Base-by-base conservation (phyloP, 208 protist genomes). In the Crithidia fasciculata region DNA sequence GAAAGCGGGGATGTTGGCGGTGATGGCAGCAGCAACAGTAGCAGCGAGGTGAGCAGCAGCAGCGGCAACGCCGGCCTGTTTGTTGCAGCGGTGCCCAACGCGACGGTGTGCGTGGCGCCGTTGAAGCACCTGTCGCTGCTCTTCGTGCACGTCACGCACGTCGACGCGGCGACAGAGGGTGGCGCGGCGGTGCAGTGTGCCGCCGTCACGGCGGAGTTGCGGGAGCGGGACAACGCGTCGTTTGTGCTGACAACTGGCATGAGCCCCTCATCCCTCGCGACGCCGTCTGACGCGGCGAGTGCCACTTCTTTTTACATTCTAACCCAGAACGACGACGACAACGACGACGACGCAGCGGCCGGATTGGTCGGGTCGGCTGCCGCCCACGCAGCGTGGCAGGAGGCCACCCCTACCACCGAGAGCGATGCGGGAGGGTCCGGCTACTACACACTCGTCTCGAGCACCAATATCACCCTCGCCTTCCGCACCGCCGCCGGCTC, bases 81-180 rank as follows among this genome's bases (percentile, higher is more conserved):
- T 28, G 28, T 28, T 28, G 28, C 28, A 28, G 28, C 28, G 28
- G 28, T 28, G 28, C 28, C 28, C 28, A 28, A 28, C 28, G 28
- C 28, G 12, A 53, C 15, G 19, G 16, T 69, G 54, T 69, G 71
- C 54, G n/a, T 39, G 4, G 59, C 62, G 2, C 60, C 71, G 10
- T 44, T 53, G 16, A 69, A 76, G 54, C 50, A 52, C 15, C 71
- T 76, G 9, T 76, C 71, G 2, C 71, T 76, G 4, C 18, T 76
- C 2, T 76, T 69, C 12, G 44, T 76, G 8, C 37, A 69, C 4
- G 71, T 69, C 0, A 15, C 43, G 6, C 28, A 36, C 44, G 71
- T 47, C 7, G 50, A 45, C n/a, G 54, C 18, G 2, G 2, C 43
- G 3, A 50, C 13, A 5, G 50, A 53, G 13, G 54, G 5, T 7